Evolutionary conservation across 495 filamentous ascomycete species (phyloP).

Genomic region (Neurospora sp.): DNA sequence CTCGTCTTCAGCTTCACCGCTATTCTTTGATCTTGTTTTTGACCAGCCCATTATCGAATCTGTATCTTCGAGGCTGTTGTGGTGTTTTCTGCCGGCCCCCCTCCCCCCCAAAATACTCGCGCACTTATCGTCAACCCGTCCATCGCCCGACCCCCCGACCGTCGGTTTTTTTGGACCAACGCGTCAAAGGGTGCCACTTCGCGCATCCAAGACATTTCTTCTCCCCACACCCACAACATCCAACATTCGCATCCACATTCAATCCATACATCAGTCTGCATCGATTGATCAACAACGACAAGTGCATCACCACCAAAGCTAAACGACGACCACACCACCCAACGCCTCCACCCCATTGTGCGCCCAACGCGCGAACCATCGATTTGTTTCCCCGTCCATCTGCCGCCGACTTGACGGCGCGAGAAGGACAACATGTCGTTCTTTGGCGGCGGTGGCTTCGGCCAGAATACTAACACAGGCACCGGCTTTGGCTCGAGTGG

Average conservation of each 20-base stretch:
- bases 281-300: neutral
- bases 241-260: neutral
- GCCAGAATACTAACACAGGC: conserved; percentile 46
- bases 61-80: neutral
- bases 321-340: neutral
- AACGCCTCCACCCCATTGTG: neutral
- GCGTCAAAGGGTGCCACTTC: neutral
- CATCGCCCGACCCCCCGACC: neutral
- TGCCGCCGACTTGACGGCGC: neutral
- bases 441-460: conserved; percentile 46
- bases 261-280: neutral
- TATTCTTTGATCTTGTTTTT: neutral
- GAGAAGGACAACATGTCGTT: conserved; percentile 35
- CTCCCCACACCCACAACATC: neutral
- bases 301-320: neutral
- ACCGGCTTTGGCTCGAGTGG: conserved; percentile 41
- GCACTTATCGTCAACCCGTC: neutral
- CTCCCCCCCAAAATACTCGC: neutral
- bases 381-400: neutral
- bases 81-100: neutral
- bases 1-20: neutral
- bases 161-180: neutral
- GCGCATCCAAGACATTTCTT: neutral
- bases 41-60: neutral
- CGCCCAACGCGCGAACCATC: neutral